phyloP scores from a whole-genome alignment of 2,329 filamentous ascomycete genomes.

The Rutstroemia sp. region DNA sequence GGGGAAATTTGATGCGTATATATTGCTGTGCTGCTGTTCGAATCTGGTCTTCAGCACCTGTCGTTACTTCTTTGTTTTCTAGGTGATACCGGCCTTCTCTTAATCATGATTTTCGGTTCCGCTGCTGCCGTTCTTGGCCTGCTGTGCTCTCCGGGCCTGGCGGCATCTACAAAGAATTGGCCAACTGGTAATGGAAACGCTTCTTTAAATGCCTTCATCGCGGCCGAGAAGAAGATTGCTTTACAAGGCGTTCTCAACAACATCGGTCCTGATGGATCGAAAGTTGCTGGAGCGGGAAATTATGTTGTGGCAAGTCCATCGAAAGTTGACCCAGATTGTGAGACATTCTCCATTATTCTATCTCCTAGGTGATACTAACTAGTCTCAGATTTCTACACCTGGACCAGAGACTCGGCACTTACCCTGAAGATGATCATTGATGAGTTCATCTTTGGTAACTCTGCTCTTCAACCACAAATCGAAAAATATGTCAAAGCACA shows the following conservation, averaged over 20 bases:
- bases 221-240: conserved; percentile 38
- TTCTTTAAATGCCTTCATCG: conserved; percentile 32
- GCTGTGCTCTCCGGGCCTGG: neutral
- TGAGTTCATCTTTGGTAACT: conserved; percentile 48
- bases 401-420: conserved; percentile 69
- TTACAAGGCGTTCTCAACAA: conserved; percentile 47
- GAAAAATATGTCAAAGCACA: conserved; percentile 62
- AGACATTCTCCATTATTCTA: conserved; percentile 18
- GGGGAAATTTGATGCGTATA: too few species aligned
- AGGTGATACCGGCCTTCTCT: neutral
- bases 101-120: neutral
- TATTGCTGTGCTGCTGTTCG: too few species aligned
- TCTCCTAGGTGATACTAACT: conserved; percentile 5
- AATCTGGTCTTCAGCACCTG: too few species aligned
- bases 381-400: conserved; percentile 62
- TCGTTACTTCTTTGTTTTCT: too few species aligned
- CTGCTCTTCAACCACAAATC: conserved; percentile 41
- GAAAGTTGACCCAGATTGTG: conserved; percentile 46
- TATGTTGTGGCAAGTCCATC: conserved; percentile 49
- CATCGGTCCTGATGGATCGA: conserved; percentile 43
- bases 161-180: neutral
- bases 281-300: conserved; percentile 41
- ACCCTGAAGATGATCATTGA: conserved; percentile 64
- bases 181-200: neutral
- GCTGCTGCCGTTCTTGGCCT: neutral